Conservation (phyloP, 1,139 yeast species). For the Taphrina populina region DNA sequence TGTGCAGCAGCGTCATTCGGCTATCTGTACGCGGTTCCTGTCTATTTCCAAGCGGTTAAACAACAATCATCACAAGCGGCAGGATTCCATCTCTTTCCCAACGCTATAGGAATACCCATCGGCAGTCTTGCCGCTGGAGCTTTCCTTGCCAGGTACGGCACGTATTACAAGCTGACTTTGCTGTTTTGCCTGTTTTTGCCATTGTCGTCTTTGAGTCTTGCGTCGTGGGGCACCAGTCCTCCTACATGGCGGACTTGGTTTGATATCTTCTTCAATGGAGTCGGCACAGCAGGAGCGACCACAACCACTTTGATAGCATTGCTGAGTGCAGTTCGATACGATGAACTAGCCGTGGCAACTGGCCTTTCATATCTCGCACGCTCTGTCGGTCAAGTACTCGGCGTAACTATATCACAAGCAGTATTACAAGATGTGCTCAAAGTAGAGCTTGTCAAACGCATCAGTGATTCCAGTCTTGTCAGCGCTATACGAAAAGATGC, state of each 20-base stretch:
- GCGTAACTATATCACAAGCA: conserved; percentile 36
- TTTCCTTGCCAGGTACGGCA: conserved; percentile 56
- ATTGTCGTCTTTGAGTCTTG: conserved; percentile 15
- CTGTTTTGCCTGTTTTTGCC: conserved; percentile 8
- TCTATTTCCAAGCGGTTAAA: conserved; percentile 39
- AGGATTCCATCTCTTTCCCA: conserved; percentile 40
- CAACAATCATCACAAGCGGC: conserved; percentile 38
- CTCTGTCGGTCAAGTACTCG: conserved; percentile 39
- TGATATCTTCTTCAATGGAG: conserved; percentile 38
- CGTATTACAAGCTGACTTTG: conserved; percentile 46
- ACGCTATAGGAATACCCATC: conserved; percentile 39
- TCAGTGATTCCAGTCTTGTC: conserved; percentile 3
- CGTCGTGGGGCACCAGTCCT: conserved; percentile 22
- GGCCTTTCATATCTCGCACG: conserved; percentile 39
- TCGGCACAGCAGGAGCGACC: conserved; percentile 37
- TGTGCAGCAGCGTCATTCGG: conserved; percentile 58
- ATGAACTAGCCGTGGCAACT: conserved; percentile 40
- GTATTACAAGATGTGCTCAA: conserved; percentile 24
- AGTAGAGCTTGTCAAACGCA: conserved; percentile 6
- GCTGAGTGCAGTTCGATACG: conserved; percentile 27
- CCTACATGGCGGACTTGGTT: conserved; percentile 26
- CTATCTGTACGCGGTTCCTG: conserved; percentile 58
- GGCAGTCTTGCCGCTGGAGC: conserved; percentile 40
- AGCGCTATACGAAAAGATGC: conserved; percentile 20
- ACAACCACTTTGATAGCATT: conserved; percentile 34